phyloP scores from a whole-genome alignment of 2,329 filamentous ascomycete genomes.

The Botrytis galanthina region DNA sequence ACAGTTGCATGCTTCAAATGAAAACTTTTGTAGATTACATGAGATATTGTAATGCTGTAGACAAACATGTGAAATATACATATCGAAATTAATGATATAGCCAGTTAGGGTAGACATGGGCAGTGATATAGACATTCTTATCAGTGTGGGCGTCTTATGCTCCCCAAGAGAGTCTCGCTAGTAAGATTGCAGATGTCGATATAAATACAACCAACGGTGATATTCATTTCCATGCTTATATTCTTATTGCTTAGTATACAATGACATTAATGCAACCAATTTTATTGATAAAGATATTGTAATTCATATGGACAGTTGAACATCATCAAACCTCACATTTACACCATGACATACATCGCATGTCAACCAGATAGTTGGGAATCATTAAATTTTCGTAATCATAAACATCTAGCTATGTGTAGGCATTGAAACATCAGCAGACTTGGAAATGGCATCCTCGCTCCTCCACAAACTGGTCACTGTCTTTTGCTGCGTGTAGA shows the following conservation, averaged over 20 bases:
- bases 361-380: background rate
- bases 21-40: background rate
- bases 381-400: conserved; percentile 12
- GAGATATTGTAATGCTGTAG: background rate
- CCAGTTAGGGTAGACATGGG: background rate
- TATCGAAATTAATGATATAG: background rate
- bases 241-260: background rate
- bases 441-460: conserved; percentile 79
- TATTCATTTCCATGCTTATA: background rate
- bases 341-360: background rate
- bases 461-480: conserved; percentile 89
- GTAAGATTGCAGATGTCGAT: no score
- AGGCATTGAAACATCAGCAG: conserved; percentile 88
- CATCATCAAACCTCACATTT: background rate
- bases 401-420: conserved; percentile 46
- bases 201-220: background rate
- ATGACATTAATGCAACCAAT: background rate
- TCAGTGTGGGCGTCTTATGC: no score
- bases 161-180: no score
- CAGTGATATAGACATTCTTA: background rate
- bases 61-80: background rate
- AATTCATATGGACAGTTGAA: background rate
- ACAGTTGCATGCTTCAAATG: background rate
- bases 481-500: conserved; percentile 97
- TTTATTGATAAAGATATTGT: background rate